Percentiles rank a stretch among this genome's conserved stretches.
These are phyloP conservation scores for Pyrrhoderma noxium DNA, from an alignment of 1,284 basidiomycete species.

Conservation along the genomic window DNA sequence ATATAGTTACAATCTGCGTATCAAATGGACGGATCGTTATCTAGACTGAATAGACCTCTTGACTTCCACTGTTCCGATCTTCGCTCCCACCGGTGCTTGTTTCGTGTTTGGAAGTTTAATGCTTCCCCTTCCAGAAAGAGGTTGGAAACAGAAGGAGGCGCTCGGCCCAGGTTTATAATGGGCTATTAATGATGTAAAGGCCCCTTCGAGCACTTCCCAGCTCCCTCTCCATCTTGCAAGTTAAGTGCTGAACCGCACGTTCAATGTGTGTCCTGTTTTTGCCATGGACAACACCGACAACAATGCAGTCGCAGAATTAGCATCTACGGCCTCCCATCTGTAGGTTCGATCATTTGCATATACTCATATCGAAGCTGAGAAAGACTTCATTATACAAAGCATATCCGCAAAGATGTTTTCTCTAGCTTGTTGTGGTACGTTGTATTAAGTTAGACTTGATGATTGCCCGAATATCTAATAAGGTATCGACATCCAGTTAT, in stretches of 20 bases:
- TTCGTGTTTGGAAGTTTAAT: too few species aligned
- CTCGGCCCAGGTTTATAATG: too few species aligned
- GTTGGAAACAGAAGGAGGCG: too few species aligned
- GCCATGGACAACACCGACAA: conserved; percentile 1
- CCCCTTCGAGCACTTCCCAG: too few species aligned
- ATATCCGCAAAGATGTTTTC: conserved; percentile 17
- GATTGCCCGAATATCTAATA: background rate
- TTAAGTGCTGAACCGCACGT: background rate
- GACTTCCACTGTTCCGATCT: too few species aligned
- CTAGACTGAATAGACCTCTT: too few species aligned
- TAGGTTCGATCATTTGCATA: background rate
- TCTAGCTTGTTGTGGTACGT: conserved; percentile 15
- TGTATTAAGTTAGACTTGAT: background rate
- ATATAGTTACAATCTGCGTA: too few species aligned
- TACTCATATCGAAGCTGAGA: background rate
- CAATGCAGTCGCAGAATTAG: background rate
- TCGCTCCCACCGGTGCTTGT: too few species aligned
- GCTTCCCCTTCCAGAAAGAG: too few species aligned
- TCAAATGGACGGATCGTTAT: too few species aligned
- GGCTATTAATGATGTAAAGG: too few species aligned
- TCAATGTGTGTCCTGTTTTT: conserved; percentile 1
- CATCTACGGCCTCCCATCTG: conserved; percentile 11
- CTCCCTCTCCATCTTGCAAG: background rate
- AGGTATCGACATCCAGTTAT: conserved; percentile 7
- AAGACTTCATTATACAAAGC: background rate